Evolutionary conservation across 805 yeast genomes (phyloP).

Genomic region (Metschnikowia similis): DNA sequence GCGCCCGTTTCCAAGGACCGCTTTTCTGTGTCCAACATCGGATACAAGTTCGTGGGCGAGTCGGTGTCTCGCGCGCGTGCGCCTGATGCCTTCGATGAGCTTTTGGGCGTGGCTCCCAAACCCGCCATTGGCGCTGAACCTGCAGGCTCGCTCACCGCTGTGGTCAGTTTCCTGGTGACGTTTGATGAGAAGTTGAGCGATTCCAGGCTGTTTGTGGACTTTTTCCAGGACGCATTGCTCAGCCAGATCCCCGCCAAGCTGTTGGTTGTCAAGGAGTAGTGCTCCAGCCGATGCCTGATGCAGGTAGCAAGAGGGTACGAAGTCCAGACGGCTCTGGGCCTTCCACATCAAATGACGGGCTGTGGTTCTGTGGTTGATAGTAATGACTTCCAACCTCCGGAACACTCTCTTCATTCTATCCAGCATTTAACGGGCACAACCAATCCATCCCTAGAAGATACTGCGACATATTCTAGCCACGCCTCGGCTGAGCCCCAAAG

Average conservation of each 20-base stretch:
- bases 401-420: too few species aligned
- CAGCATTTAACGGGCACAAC: too few species aligned
- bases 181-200: slow-evolving; percentile 30
- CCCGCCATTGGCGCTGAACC: slow-evolving; percentile 4
- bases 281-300: too few species aligned
- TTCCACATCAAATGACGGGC: too few species aligned
- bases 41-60: slow-evolving; percentile 22
- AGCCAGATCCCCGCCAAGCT: slow-evolving; percentile 27
- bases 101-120: slow-evolving; percentile 24
- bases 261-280: slow-evolving; percentile 14
- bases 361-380: too few species aligned
- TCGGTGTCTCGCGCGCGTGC: slow-evolving; percentile 1
- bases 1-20: slow-evolving; percentile 33
- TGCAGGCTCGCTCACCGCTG: slow-evolving; percentile 16
- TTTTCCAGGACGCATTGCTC: slow-evolving; percentile 32
- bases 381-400: too few species aligned
- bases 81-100: slow-evolving; percentile 29
- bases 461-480: too few species aligned
- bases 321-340: too few species aligned
- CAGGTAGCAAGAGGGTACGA: too few species aligned
- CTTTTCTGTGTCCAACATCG: slow-evolving; percentile 29
- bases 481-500: too few species aligned
- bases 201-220: slow-evolving; percentile 32
- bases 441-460: too few species aligned
- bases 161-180: slow-evolving; percentile 32